Percentiles rank a stretch among this genome's conserved stretches.
phyloP scores from a whole-genome alignment of 768 basidiomycete species.

The Suillus paluster region DNA sequence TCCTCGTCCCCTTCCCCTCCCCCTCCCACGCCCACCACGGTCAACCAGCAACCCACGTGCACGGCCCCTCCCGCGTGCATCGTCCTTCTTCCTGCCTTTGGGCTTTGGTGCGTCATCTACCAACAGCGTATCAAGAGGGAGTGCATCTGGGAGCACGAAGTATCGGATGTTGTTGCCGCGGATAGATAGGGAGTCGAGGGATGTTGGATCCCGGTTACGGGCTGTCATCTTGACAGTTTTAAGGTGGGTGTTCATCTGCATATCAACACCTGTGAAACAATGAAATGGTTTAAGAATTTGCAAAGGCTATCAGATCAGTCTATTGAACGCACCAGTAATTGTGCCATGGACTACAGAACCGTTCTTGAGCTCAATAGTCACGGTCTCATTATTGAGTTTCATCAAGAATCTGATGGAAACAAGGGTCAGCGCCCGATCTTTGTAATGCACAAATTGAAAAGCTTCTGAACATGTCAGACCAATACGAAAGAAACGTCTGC shows the following conservation, averaged over 20 bases:
- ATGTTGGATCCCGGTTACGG: slow-evolving; percentile 83
- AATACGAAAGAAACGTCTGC: slow-evolving; percentile 10
- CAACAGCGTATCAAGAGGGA: slow-evolving; percentile 94
- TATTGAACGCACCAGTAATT: slow-evolving; percentile 77
- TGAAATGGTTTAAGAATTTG: slow-evolving; percentile 10
- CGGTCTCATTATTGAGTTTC: slow-evolving; percentile 99
- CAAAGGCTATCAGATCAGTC: not conserved
- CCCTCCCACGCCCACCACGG: slow-evolving; percentile 58
- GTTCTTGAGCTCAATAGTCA: slow-evolving; percentile 97
- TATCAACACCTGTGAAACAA: slow-evolving; percentile 80
- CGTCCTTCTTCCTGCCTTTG: slow-evolving; percentile 90
- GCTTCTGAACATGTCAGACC: slow-evolving; percentile 8
- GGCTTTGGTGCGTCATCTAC: slow-evolving; percentile 99
- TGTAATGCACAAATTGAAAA: slow-evolving; percentile 9
- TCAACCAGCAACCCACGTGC: slow-evolving; percentile 53
- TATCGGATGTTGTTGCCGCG: slow-evolving; percentile 97
- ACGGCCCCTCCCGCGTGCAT: slow-evolving; percentile 65
- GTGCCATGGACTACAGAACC: slow-evolving; percentile 95
- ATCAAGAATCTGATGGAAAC: slow-evolving; percentile 81
- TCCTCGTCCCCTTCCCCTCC: slow-evolving; percentile 57
- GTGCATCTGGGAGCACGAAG: slow-evolving; percentile 95
- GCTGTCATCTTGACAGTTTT: slow-evolving; percentile 98
- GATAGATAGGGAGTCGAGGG: slow-evolving; percentile 91
- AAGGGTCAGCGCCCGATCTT: slow-evolving; percentile 25
- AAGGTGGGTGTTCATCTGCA: slow-evolving; percentile 99